These are phyloP conservation scores for Neonectria faginata DNA, from an alignment of 2,329 filamentous ascomycete genomes.

Conservation along the genomic window DNA sequence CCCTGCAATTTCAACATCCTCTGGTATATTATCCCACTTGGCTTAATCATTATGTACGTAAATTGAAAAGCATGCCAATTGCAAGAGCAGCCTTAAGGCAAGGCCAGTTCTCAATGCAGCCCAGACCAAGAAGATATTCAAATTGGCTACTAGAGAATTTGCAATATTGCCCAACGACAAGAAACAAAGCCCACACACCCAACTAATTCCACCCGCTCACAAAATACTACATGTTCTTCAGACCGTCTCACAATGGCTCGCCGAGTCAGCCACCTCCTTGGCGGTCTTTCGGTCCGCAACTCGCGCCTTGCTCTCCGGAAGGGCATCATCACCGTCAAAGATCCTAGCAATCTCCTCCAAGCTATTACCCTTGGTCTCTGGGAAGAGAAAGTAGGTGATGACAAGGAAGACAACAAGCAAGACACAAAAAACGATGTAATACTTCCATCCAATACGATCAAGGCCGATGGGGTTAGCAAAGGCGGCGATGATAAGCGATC, in stretches of 20 bases:
- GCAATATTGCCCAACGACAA: background rate
- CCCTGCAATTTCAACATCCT: too few species aligned
- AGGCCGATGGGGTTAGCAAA: too few species aligned
- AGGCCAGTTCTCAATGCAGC: too few species aligned
- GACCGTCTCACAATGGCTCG: conserved; percentile 18
- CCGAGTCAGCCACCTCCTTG: conserved; percentile 15
- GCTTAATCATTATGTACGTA: too few species aligned
- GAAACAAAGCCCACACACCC: background rate
- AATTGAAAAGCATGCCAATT: too few species aligned
- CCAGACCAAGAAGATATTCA: too few species aligned
- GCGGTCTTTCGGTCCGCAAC: background rate
- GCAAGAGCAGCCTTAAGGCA: too few species aligned
- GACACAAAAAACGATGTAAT: too few species aligned
- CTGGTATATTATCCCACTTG: too few species aligned
- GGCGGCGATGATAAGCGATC: too few species aligned
- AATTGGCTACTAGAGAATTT: background rate
- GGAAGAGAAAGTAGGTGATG: conserved; percentile 13
- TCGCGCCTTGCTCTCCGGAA: conserved; percentile 12
- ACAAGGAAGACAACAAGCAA: too few species aligned
- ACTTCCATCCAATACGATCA: too few species aligned
- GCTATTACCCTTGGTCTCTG: conserved; percentile 49
- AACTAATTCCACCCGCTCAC: background rate
- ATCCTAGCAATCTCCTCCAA: conserved; percentile 43
- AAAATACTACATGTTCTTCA: background rate
- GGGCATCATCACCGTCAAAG: conserved; percentile 37